These are phyloP conservation scores for Globisporangium viniferum DNA, from an alignment of 352 stramenopile genomes.

Conservation along the genomic window DNA sequence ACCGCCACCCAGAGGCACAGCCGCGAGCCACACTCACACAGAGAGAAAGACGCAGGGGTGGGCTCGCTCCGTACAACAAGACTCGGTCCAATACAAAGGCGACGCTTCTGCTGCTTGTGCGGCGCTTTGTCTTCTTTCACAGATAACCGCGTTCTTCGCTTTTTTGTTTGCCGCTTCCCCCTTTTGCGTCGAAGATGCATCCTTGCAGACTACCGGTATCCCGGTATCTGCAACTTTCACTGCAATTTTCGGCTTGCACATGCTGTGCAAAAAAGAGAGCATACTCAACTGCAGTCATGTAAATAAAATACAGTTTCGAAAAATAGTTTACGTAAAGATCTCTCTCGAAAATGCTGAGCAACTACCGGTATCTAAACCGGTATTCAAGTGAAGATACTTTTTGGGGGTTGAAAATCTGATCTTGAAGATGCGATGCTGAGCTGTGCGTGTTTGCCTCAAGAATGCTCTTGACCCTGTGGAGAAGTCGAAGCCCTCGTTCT, in stretches of 20 bases:
- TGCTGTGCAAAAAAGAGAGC: not conserved
- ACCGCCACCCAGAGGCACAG: not conserved
- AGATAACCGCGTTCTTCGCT: not conserved
- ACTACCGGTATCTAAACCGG: not conserved
- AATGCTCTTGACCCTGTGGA: not conserved
- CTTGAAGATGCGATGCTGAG: too few species aligned
- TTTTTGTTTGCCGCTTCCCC: not conserved
- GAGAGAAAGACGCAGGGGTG: not conserved
- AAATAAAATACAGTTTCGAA: not conserved
- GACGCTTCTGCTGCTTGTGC: not conserved
- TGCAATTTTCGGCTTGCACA: not conserved
- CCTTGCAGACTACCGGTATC: not conserved
- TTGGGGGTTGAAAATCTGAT: too few species aligned
- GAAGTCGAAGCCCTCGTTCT: not conserved
- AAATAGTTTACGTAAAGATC: not conserved
- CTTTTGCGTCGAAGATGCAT: not conserved
- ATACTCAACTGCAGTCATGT: not conserved
- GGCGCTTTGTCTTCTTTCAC: constrained; percentile 4
- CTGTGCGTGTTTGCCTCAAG: not conserved
- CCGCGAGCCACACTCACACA: not conserved
- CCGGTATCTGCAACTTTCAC: not conserved
- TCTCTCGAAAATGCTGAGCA: not conserved
- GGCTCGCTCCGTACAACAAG: not conserved
- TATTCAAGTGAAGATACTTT: not conserved
- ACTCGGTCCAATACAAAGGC: not conserved